Conservation (phyloP, 2,329 filamentous ascomycete species). For the Colletotrichum cuscutae region DNA sequence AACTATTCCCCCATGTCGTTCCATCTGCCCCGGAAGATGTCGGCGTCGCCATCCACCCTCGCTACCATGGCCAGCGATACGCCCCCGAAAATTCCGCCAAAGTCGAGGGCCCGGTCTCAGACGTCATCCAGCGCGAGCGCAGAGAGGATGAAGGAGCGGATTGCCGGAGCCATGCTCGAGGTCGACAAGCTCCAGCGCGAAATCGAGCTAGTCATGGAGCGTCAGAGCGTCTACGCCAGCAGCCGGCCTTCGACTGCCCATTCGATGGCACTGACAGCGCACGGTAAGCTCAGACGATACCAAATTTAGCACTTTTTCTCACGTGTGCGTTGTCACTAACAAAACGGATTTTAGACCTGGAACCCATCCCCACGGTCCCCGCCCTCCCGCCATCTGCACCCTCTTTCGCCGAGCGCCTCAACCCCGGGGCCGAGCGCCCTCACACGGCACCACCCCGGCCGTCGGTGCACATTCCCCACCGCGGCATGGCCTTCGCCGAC, state of each 20-base stretch:
- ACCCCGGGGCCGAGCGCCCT: slow-evolving; percentile 51
- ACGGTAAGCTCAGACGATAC: slow-evolving; percentile 23
- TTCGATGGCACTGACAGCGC: slow-evolving; percentile 44
- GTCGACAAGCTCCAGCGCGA: slow-evolving; percentile 67
- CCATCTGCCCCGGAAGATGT: slow-evolving; percentile 61
- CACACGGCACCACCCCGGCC: slow-evolving; percentile 47
- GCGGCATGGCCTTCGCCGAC: slow-evolving; percentile 43
- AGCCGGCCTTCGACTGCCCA: slow-evolving; percentile 61
- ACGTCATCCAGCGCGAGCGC: slow-evolving; percentile 55
- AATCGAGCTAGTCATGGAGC: slow-evolving; percentile 69
- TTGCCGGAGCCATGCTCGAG: slow-evolving; percentile 68
- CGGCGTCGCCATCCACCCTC: slow-evolving; percentile 44
- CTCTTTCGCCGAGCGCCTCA: slow-evolving; percentile 67
- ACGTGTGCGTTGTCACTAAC: slow-evolving; percentile 20
- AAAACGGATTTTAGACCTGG: slow-evolving; percentile 48
- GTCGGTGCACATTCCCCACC: slow-evolving; percentile 45
- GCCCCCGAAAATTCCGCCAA: slow-evolving; percentile 55
- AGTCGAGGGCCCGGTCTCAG: slow-evolving; percentile 55
- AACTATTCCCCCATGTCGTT: slow-evolving; percentile 66
- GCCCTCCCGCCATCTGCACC: slow-evolving; percentile 66
- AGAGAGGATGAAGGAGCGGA: slow-evolving; percentile 63
- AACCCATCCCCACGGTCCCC: slow-evolving; percentile 66
- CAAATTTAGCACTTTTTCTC: slow-evolving; percentile 16
- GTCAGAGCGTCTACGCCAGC: slow-evolving; percentile 68
- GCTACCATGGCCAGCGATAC: slow-evolving; percentile 40